phyloP scores from a whole-genome alignment of 495 filamentous ascomycete species.

The Penicillium ucsense region DNA sequence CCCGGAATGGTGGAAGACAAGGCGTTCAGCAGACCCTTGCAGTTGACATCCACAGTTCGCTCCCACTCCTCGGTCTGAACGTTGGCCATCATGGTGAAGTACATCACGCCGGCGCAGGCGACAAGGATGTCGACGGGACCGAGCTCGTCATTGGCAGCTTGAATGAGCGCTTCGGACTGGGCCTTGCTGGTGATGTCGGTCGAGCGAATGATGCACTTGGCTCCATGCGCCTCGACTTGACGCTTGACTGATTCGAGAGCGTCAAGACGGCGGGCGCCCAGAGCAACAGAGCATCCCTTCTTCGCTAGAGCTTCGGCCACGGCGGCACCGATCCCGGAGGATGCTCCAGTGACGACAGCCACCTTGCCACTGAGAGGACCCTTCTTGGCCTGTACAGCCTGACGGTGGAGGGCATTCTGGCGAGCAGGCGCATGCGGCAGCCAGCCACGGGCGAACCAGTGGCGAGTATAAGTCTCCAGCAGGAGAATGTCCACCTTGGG shows the following conservation, averaged over 20 bases:
- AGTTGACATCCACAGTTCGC: conserved; percentile 61
- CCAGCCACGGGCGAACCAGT: conserved; percentile 64
- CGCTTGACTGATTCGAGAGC: conserved; percentile 48
- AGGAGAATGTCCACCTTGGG: conserved; percentile 50
- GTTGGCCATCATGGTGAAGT: conserved; percentile 67
- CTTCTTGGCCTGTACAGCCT: conserved; percentile 22
- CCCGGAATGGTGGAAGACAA: conserved; percentile 47
- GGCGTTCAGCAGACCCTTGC: conserved; percentile 59
- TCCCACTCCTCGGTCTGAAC: conserved; percentile 56
- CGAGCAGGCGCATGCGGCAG: conserved; percentile 43
- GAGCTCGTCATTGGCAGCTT: conserved; percentile 41
- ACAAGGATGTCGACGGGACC: conserved; percentile 58
- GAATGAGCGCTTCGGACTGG: conserved; percentile 47
- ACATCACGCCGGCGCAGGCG: conserved; percentile 65
- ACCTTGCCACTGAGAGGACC: conserved; percentile 45
- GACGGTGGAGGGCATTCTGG: conserved; percentile 24
- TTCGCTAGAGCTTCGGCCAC: conserved; percentile 40
- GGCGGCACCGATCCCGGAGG: conserved; percentile 41
- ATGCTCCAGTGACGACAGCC: conserved; percentile 41
- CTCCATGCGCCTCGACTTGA: conserved; percentile 36
- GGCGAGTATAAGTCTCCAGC: conserved; percentile 55
- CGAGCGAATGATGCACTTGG: conserved; percentile 46
- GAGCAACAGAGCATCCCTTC: conserved; percentile 51
- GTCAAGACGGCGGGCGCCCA: conserved; percentile 52
- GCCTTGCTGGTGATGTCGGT: conserved; percentile 52